Base-by-base conservation (phyloP, 495 filamentous ascomycete species). In the Xylaria acuta region DNA sequence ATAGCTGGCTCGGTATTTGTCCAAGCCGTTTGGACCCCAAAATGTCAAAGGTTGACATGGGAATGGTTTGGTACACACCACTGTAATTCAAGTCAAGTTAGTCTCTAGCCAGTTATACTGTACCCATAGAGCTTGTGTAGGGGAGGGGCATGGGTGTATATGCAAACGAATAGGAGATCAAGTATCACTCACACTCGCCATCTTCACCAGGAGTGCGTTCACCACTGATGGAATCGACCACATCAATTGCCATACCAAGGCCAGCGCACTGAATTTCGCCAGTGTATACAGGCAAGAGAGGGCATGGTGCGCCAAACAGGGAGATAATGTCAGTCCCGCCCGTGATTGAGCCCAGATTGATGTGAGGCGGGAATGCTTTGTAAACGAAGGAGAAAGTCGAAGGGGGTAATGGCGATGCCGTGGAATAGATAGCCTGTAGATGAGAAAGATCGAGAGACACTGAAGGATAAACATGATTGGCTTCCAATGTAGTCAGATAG, bases 241-340 rank as follows among this genome's bases (percentile, higher is more conserved):
- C 92, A 64, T 85, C 85, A 36, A 98, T 90, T 12, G 92, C 93
- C 96, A 99, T 98, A 20, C 94, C 96, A 3, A 99, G 89, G 22
- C 93, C 94, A 20, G 90, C 88, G 67, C 91, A 94, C 83, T 99
- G 96, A 63, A 99, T 94, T 76, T 99, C 94, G 45, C 96, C 95
- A 32, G 86, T 85, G 77, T 92, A 88, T 34, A 99, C 95, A 1
- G 96, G 94, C n/a, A 92, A 84, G 3, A 98, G 88, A 0, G 94
- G 93, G 64, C 91, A 94, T 0, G 94, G 91, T 0, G 92, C 92
- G 70, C 94, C 94, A 79, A 98, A 99, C 45, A 97, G 86, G 0
- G 94, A 97, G 72, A 98, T 91, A 75, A 99, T 98, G 80, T 97
- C 94, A 3, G 94, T 97, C 38, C 94, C 94, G 45, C 93, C 93